Base-by-base conservation (phyloP, 305 asterid genomes). In the Fraxinus angustifolia region DNA sequence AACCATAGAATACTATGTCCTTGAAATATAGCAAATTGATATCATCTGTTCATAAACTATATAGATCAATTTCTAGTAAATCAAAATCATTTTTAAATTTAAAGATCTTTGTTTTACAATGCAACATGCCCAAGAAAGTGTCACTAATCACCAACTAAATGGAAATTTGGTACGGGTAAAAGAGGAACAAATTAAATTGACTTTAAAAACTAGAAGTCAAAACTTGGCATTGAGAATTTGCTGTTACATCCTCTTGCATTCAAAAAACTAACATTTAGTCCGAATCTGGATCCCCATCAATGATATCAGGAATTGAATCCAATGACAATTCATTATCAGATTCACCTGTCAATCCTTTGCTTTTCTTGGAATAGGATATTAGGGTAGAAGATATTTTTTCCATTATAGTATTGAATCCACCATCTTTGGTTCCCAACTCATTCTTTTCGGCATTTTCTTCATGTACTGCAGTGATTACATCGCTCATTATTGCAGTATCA, bases 241-340 rank as follows among this genome's bases (percentile, higher is more conserved):
- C 50, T 35, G 7, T 14, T 73, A 8, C 42, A 16, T 71, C 56
- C 12, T 33, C 74, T 58, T 26, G n/a, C 6, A 26, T 16, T 67
- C 31, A 11, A 42, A 23, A 36, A 75, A 28, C 62, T 21, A 30
- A 26, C 28, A 80, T 31, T 88, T 81, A 94, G 82, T 91, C 94
- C 1, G 94, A 91, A 86, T 94, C 97, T 2, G 98, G 97, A 83
- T 94, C 98, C 12, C 88, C 93, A 75, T 91, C 96, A 8, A 90
- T 87, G 71, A 93, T 94, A 83, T 92, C 94, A 7, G 98, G 98
- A 77, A 93, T 30, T 23, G 87, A 75, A 71, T 88, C 94, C 19
- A 5, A 8, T 36, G 84, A 73, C 8, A 75, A 45, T 8, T 88
- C 91, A 1, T 88, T 76, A 40, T 87, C 94, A 4, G 76, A 48